A percentile compares a stretch with the other conserved stretches of the same genome.
Evolutionary conservation across 805 yeast species (phyloP).

Genomic region (Starmerella stigmatis): DNA sequence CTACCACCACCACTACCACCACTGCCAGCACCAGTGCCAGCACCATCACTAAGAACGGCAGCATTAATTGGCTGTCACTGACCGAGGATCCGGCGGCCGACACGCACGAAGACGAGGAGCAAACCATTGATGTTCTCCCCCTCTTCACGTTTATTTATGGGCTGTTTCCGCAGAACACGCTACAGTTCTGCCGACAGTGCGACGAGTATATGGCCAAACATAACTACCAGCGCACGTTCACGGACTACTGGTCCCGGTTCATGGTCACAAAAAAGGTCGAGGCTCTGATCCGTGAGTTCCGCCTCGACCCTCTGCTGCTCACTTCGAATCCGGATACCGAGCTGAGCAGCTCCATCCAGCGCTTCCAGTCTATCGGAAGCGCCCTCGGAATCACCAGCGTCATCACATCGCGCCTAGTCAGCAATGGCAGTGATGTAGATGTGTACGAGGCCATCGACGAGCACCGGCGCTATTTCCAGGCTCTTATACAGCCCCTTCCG

Average conservation of each 20-base stretch:
- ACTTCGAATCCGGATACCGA: conserved; percentile 32
- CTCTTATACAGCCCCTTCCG: background rate
- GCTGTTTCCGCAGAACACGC: conserved; percentile 43
- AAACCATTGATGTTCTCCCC: conserved; percentile 28
- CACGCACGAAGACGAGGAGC: background rate
- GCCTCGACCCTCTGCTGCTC: conserved; percentile 42
- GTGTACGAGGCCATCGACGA: background rate
- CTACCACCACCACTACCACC: no score
- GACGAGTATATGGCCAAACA: conserved; percentile 29
- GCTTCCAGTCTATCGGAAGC: conserved; percentile 30
- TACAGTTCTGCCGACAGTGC: conserved; percentile 38
- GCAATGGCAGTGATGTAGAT: background rate
- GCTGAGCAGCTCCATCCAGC: conserved; percentile 25
- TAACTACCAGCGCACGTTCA: conserved; percentile 18
- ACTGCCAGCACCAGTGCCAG: no score
- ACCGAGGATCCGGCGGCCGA: conserved; percentile 6
- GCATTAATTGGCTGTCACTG: background rate
- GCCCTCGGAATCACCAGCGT: conserved; percentile 32
- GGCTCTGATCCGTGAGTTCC: conserved; percentile 30
- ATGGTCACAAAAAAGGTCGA: conserved; percentile 29
- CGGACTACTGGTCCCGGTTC: conserved; percentile 32
- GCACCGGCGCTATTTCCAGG: background rate
- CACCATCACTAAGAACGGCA: no score
- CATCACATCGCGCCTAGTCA: conserved; percentile 25
- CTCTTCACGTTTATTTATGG: conserved; percentile 48